Evolutionary conservation across 2,329 filamentous ascomycete genomes (phyloP), one percentile per base, ranked within the genome.

Genomic region (Ceratocystiopsis sp.): DNA sequence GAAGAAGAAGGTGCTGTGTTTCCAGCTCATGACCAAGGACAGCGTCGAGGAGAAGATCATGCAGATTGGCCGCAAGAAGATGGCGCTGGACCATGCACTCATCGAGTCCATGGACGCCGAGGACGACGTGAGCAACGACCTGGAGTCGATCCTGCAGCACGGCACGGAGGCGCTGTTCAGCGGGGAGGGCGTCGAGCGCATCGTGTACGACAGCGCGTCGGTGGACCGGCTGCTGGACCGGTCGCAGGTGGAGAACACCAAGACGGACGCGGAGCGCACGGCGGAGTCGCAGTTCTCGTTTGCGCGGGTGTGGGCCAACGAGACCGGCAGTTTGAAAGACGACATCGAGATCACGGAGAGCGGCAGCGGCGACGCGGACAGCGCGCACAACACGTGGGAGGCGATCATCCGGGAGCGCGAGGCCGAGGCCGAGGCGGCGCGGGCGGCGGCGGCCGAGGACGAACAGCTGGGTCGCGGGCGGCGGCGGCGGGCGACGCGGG

Each of bases 41-140:
- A 89, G 80, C 25, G 85, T 82, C 0, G 91, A 98, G 57, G 91
- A 98, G 61, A 87, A 89, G 56, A 96, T 98, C 43, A 82, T 96
- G 67, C 84, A 95, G 57, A 85, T 93, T 52, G 91, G 91, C 7
- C 81, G 85, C 52, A 93, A 84, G 61, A 98, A 98, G 63, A 85
- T 98, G 76, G 85, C 85, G 0, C 71, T 98, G 0, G 91, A 98
- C 53, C 87, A 96, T 58, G 83, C 91, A 1, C 71, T 98, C 17
- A 95, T 98, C 46, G 87, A 96, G 57, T 80, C 77, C 42, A 85
- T 98, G 74, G 84, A 87, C 45, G 74, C 77, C 2, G 79, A 87
- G n/a, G 81, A 91, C 38, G 74, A 89, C 35, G 77, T 75, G 10
- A 77, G 78, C 9, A 70, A 81, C 46, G 86, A 96, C 54, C 63